Percentiles rank a stretch among this genome's conserved stretches.
These are phyloP conservation scores for Cercophora sp. DNA, from an alignment of 495 filamentous ascomycete genomes.

Conservation along the genomic window DNA sequence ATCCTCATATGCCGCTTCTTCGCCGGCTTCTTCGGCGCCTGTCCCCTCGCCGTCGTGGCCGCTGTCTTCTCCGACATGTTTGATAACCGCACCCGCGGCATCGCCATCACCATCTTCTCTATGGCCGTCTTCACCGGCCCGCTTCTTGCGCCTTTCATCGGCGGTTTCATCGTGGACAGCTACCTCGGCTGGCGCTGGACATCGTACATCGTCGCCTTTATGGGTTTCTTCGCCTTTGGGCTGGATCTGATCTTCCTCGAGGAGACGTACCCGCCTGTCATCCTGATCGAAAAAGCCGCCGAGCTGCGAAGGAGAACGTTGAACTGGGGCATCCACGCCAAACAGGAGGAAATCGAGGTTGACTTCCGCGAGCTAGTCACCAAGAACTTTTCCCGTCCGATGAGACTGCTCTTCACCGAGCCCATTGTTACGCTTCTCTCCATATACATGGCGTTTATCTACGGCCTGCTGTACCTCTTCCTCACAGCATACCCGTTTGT, in stretches of 20 bases:
- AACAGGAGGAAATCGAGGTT: constrained; percentile 89
- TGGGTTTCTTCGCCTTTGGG: constrained; percentile 69
- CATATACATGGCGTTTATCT: constrained; percentile 80
- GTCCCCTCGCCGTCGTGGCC: constrained; percentile 76
- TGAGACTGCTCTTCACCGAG: constrained; percentile 74
- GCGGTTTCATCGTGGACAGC: constrained; percentile 73
- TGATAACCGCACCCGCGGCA: constrained; percentile 69
- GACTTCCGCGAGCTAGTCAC: constrained; percentile 71
- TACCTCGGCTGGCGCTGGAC: constrained; percentile 85
- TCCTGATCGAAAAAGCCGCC: constrained; percentile 71
- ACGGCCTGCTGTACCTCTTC: constrained; percentile 76
- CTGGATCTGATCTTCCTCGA: constrained; percentile 68
- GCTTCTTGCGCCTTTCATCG: constrained; percentile 73
- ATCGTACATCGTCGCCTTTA: constrained; percentile 64
- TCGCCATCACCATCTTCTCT: constrained; percentile 78
- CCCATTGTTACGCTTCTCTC: constrained; percentile 72
- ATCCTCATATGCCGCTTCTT: constrained; percentile 82
- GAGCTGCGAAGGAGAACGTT: constrained; percentile 75
- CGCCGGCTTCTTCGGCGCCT: constrained; percentile 69
- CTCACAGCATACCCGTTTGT: constrained; percentile 77
- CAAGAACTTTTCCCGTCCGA: constrained; percentile 80
- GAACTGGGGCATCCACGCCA: constrained; percentile 93
- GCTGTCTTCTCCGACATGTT: constrained; percentile 90
- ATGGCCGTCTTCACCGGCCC: constrained; percentile 83
- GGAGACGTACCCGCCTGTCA: constrained; percentile 81